Evolutionary conservation across 148 eudicot genomes (phyloP), one percentile per base, ranked within the genome.

Genomic region (Linanthus parryae): DNA sequence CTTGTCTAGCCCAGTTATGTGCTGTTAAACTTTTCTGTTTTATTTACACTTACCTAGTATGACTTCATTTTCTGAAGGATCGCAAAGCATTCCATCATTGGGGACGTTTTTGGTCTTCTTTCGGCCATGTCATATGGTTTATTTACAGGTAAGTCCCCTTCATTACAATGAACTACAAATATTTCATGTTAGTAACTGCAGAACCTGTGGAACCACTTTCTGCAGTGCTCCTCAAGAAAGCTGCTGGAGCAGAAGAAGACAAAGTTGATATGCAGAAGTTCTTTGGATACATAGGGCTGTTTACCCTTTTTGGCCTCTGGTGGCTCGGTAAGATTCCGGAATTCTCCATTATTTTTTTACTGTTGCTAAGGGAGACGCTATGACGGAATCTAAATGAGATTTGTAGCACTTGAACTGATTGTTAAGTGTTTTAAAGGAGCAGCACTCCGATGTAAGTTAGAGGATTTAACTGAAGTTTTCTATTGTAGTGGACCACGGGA

Each of bases 271-370:
- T 86, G 49, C 84, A 83, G 67, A 83, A 86, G 77, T 69, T 86
- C 55, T 86, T 82, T 68, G 95, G 95, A 52, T 86, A 80, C 65
- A 82, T 89, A 28, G 97, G 97, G 19, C 66, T 89, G 46, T 84
- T 80, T 63, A 85, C 94, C 23, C 76, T 89, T 24, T 63, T 85
- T 43, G 72, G 82, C n/a, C 90, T 89, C 52, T 89, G 97, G 97
- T 89, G 97, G 97, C 85, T 84, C 46, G 84, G 97, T 89, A 75
- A 77, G 84, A 53, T 7, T 38, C 24, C n/a, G 16, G 7, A 14
- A 3, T 13, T 4, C 9, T 18, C 8, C 23, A 18, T 17, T 43
- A 43, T 13, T 26, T 14, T 17, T 23, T 0, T 0, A 20, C 16
- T 51, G 0, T 14, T 7, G 17, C 33, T 31, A 3, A 2, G 18